Percentiles rank a stretch among this genome's conserved stretches.
These are phyloP conservation scores for Pseudopithomyces maydicus DNA, from an alignment of 2,329 filamentous ascomycete genomes.

Conservation along the genomic window DNA sequence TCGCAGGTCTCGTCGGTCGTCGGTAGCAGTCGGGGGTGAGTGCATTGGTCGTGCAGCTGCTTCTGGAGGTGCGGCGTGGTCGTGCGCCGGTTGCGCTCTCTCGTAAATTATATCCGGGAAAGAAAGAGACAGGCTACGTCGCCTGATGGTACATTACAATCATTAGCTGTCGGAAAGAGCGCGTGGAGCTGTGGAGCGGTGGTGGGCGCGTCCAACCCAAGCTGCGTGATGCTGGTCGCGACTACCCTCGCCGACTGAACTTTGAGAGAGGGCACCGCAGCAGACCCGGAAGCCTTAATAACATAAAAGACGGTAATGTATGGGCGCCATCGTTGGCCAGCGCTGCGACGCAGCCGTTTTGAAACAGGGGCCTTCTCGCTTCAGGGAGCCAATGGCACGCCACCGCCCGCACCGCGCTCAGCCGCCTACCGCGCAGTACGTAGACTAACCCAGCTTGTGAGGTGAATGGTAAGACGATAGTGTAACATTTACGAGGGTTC, in stretches of 20 bases:
- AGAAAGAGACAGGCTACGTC: slow-evolving; percentile 25
- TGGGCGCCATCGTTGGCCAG: background rate
- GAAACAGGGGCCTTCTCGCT: background rate
- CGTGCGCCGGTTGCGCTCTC: slow-evolving; percentile 9
- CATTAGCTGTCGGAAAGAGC: slow-evolving; percentile 30
- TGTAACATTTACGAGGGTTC: no score
- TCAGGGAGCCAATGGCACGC: no score
- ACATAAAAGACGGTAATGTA: background rate
- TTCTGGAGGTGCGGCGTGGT: slow-evolving; percentile 20
- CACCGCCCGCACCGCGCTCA: no score
- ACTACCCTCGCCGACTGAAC: slow-evolving; percentile 9
- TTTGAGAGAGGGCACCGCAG: slow-evolving; percentile 4
- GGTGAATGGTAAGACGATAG: no score
- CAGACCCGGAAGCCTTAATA: slow-evolving; percentile 9
- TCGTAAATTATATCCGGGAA: slow-evolving; percentile 24
- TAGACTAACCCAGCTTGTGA: no score
- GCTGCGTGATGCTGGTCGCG: slow-evolving; percentile 14
- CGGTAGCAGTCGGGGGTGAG: slow-evolving; percentile 19
- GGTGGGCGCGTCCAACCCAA: slow-evolving; percentile 36
- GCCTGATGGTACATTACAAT: slow-evolving; percentile 36
- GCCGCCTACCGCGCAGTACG: no score
- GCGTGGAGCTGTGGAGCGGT: slow-evolving; percentile 18
- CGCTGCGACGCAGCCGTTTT: background rate
- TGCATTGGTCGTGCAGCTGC: slow-evolving; percentile 33
- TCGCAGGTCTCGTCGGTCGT: slow-evolving; percentile 18